Evolutionary conservation across 345 rosid genomes (phyloP).

Genomic region (Trapa bicornis): DNA sequence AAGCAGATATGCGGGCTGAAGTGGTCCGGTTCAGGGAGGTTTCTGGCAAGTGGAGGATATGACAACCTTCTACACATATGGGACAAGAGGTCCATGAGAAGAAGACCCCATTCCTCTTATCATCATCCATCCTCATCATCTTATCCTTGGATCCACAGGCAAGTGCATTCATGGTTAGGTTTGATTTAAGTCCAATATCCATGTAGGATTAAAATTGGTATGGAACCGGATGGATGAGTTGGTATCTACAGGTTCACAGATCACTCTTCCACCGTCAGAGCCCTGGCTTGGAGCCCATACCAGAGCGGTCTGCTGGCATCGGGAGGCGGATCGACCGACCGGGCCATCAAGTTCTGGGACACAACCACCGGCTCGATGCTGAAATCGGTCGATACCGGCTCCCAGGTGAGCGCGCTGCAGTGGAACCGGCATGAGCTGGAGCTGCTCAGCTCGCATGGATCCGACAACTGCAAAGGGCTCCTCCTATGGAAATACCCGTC

Average conservation of each 20-base stretch:
- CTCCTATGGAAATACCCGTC: slow-evolving; percentile 6
- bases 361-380: neutral
- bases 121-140: neutral
- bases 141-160: slow-evolving; percentile 24
- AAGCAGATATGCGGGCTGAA: slow-evolving; percentile 31
- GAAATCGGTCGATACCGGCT: slow-evolving; percentile 1
- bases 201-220: too few species aligned
- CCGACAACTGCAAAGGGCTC: neutral
- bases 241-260: slow-evolving; percentile 17
- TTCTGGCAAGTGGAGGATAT: slow-evolving; percentile 33
- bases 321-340: slow-evolving; percentile 1
- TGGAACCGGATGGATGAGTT: too few species aligned
- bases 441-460: slow-evolving; percentile 7
- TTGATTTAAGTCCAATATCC: too few species aligned
- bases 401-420: slow-evolving; percentile 1
- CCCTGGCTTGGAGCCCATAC: slow-evolving; percentile 8
- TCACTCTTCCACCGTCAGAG: slow-evolving; percentile 8
- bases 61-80: slow-evolving; percentile 27
- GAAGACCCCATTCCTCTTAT: slow-evolving; percentile 11
- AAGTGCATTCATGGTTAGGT: too few species aligned
- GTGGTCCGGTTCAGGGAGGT: slow-evolving; percentile 31
- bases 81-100: slow-evolving; percentile 21
- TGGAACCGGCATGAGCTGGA: slow-evolving; percentile 2
- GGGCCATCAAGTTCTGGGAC: slow-evolving; percentile 5
- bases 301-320: slow-evolving; percentile 4